A percentile compares a stretch with the other conserved stretches of the same genome.
These are phyloP conservation scores for Umbelopsis vinacea DNA, from an alignment of 192 early-diverging fungal species.

Conservation along the genomic window DNA sequence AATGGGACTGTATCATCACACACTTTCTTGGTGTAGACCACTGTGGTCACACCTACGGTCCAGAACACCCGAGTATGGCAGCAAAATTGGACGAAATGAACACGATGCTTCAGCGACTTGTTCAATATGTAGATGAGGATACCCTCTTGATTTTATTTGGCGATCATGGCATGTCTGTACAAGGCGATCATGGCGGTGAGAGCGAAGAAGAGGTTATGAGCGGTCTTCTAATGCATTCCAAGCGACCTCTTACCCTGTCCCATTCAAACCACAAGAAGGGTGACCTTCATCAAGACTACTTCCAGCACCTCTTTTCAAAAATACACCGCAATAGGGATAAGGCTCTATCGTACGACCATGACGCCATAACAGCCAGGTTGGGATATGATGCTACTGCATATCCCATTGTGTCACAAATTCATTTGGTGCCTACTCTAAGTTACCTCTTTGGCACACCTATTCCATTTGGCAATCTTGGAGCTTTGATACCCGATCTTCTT, in stretches of 20 bases:
- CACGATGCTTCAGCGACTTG: slow-evolving; percentile 66
- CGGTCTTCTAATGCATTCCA: slow-evolving; percentile 82
- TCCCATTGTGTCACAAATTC: slow-evolving; percentile 84
- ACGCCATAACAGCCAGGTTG: slow-evolving; percentile 21
- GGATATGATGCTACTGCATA: slow-evolving; percentile 34
- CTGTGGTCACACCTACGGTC: slow-evolving; percentile 91
- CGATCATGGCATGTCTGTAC: slow-evolving; percentile 96
- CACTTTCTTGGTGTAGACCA: slow-evolving; percentile 98
- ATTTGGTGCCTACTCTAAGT: slow-evolving; percentile 86
- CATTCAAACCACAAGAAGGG: not conserved
- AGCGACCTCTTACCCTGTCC: slow-evolving; percentile 44
- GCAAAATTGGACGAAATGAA: slow-evolving; percentile 89
- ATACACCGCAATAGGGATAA: slow-evolving; percentile 25
- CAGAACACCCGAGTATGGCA: slow-evolving; percentile 84
- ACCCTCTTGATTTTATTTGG: slow-evolving; percentile 91
- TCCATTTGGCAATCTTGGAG: slow-evolving; percentile 92
- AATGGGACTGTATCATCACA: slow-evolving; percentile 86
- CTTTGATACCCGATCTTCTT: slow-evolving; percentile 87
- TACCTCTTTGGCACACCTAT: slow-evolving; percentile 83
- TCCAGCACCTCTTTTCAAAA: slow-evolving; percentile 10
- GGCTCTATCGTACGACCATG: slow-evolving; percentile 29
- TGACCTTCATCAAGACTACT: slow-evolving; percentile 6
- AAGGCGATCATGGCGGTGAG: slow-evolving; percentile 98
- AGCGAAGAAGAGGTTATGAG: slow-evolving; percentile 88
- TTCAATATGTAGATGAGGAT: slow-evolving; percentile 70